phyloP scores from a whole-genome alignment of 257 asterid genomes.

The Solanum arcanum region DNA sequence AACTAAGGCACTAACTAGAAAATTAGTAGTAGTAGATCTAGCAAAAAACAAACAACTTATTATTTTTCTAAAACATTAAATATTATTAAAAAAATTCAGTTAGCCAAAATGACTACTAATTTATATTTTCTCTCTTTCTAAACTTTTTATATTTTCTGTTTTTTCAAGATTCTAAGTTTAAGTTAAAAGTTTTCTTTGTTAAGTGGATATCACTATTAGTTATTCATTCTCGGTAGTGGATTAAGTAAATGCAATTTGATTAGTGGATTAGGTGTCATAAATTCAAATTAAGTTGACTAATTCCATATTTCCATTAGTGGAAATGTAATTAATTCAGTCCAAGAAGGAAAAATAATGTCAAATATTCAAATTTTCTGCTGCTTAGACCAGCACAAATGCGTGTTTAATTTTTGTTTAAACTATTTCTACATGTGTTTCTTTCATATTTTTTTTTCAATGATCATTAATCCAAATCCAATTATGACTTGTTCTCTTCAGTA shows the following conservation, averaged over 20 bases:
- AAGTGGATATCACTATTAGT: not conserved
- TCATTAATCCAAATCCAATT: not conserved
- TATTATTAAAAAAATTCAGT: not conserved
- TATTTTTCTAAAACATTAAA: not conserved
- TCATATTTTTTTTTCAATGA: not conserved
- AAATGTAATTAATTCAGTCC: not conserved
- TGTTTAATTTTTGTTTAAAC: not conserved
- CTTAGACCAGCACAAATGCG: not conserved
- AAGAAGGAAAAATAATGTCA: not conserved
- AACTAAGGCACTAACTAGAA: not conserved
- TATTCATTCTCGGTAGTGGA: not conserved
- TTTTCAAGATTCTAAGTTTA: not conserved
- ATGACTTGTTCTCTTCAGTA: not conserved
- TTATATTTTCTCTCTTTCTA: not conserved
- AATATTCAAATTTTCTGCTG: not conserved
- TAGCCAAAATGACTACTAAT: not conserved
- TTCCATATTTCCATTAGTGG: not conserved
- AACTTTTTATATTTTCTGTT: not conserved
- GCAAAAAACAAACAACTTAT: not conserved
- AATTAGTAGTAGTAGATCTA: not conserved
- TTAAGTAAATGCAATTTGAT: not conserved
- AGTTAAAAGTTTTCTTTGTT: not conserved
- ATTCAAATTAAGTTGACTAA: not conserved
- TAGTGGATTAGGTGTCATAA: not conserved
- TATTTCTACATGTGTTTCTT: not conserved